Conservation (phyloP, 345 rosid species). For the Garcia nutans region DNA sequence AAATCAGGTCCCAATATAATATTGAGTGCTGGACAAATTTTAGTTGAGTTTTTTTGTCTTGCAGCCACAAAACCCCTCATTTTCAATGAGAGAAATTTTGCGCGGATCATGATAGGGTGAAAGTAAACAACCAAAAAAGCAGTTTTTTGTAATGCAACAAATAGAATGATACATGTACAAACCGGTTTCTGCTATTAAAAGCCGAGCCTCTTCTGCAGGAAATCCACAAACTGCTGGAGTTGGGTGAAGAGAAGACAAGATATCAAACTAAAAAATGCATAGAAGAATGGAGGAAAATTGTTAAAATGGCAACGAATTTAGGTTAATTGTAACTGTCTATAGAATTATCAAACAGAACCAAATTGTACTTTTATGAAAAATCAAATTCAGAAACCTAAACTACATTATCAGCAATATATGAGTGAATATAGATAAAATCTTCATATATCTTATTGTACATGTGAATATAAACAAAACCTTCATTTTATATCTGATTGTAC, state of each 20-base stretch:
- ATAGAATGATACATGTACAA: slow-evolving; percentile 5
- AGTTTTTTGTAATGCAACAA: neutral
- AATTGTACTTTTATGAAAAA: neutral
- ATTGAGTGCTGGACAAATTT: neutral
- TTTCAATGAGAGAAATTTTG: too few species aligned
- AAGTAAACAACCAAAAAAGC: neutral
- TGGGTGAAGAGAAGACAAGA: slow-evolving; percentile 77
- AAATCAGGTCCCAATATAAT: neutral
- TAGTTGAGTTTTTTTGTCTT: neutral
- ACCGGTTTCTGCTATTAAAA: slow-evolving; percentile 79
- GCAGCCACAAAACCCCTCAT: neutral
- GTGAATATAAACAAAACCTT: neutral
- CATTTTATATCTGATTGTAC: neutral
- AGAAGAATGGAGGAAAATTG: neutral
- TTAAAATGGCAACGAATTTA: neutral
- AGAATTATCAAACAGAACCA: neutral
- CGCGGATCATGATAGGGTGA: neutral
- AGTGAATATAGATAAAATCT: neutral
- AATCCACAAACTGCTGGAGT: slow-evolving; percentile 91
- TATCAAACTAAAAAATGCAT: slow-evolving; percentile 51
- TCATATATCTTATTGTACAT: neutral
- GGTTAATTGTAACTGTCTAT: neutral
- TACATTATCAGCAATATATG: neutral
- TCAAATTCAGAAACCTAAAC: neutral
- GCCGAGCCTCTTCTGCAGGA: slow-evolving; percentile 74